phyloP scores from a whole-genome alignment of 176 grass and related monocot species.

The Carex kokanica region DNA sequence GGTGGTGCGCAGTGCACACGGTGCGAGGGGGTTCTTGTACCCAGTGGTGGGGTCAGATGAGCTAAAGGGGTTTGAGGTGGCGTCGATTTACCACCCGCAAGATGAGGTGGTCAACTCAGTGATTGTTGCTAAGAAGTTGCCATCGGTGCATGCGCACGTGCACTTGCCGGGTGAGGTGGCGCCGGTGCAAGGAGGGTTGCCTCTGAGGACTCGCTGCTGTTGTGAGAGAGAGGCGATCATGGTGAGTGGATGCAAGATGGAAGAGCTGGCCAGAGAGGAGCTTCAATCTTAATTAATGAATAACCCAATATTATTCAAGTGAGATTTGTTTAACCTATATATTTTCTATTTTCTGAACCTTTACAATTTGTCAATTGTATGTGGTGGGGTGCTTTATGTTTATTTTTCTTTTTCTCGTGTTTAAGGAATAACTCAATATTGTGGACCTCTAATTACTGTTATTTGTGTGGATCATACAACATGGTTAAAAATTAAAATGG shows the following conservation, averaged over 20 bases:
- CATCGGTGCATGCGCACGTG: background rate
- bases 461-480: background rate
- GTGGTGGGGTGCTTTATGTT: background rate
- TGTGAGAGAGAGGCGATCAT: slow-evolving; percentile 54
- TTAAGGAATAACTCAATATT: slow-evolving; percentile 7
- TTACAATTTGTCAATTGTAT: background rate
- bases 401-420: background rate
- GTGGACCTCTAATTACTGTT: background rate
- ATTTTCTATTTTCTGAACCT: slow-evolving; percentile 3
- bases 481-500: background rate
- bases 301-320: background rate
- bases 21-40: slow-evolving; percentile 70
- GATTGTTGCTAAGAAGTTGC: slow-evolving; percentile 71
- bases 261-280: slow-evolving; percentile 58
- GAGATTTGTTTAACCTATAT: background rate
- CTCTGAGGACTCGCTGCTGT: slow-evolving; percentile 40
- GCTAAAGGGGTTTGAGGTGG: slow-evolving; percentile 55
- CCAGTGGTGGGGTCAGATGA: slow-evolving; percentile 58
- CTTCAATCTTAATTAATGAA: slow-evolving; percentile 43
- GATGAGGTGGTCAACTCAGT: slow-evolving; percentile 97
- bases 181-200: slow-evolving; percentile 15
- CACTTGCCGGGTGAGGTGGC: background rate
- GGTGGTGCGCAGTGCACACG: slow-evolving; percentile 75
- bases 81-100: slow-evolving; percentile 60
- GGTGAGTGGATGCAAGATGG: slow-evolving; percentile 66